Conservation (phyloP, 2,329 filamentous ascomycete species). For the Phoma sp. region DNA sequence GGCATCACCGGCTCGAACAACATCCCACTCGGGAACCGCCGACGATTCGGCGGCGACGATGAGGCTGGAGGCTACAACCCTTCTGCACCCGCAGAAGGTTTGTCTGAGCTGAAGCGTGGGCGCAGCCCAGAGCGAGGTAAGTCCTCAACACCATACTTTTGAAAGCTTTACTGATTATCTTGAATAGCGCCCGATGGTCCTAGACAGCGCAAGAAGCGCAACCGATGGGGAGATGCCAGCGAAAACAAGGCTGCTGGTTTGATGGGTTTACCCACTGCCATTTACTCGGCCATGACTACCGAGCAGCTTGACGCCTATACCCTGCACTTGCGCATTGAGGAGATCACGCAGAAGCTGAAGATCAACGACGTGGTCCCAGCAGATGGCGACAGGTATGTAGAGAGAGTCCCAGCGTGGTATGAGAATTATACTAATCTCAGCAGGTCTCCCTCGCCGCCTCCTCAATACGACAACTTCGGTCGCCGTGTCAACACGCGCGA, state of each 20-base stretch:
- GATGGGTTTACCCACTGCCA: slow-evolving; percentile 96
- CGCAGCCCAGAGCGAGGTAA: slow-evolving; percentile 86
- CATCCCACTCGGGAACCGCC: slow-evolving; percentile 86
- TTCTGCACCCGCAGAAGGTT: slow-evolving; percentile 54
- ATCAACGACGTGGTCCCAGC: slow-evolving; percentile 99
- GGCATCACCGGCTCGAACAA: slow-evolving; percentile 99
- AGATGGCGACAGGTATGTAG: slow-evolving; percentile 87
- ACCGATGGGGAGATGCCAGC: slow-evolving; percentile 95
- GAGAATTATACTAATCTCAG: neutral
- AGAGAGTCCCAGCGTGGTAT: too few relatives aligned
- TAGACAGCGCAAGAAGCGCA: slow-evolving; percentile 95
- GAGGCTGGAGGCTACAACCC: slow-evolving; percentile 55
- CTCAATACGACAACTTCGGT: slow-evolving; percentile 99
- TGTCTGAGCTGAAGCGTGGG: slow-evolving; percentile 76
- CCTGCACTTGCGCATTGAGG: slow-evolving; percentile 94
- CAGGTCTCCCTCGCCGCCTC: slow-evolving; percentile 93
- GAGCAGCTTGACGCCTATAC: slow-evolving; percentile 98
- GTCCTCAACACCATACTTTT: slow-evolving; percentile 37
- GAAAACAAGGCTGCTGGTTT: slow-evolving; percentile 99
- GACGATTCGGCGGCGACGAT: slow-evolving; percentile 75
- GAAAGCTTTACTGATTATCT: slow-evolving; percentile 20
- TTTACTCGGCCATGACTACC: slow-evolving; percentile 96
- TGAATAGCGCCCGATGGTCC: slow-evolving; percentile 69
- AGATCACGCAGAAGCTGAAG: slow-evolving; percentile 98
- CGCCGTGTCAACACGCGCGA: slow-evolving; percentile 99